Evolutionary conservation across 495 filamentous ascomycete species (phyloP), one percentile per base, ranked within the genome.

Genomic region (Neurospora sp.): DNA sequence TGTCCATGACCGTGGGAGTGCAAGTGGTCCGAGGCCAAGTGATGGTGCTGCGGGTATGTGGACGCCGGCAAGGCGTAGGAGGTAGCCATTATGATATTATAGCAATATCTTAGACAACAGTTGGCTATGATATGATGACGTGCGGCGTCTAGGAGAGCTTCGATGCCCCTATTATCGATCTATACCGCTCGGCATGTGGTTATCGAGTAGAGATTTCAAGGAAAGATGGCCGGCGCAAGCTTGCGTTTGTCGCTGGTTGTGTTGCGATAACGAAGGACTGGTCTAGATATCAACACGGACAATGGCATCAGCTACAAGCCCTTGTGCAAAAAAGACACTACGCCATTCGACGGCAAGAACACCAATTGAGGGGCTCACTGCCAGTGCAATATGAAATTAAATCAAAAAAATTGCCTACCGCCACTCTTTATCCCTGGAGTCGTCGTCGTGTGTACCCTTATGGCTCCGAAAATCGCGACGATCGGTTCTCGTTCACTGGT

Each of bases 1-100:
- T 66, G 54, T 66, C 54, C 54, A 37, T 66, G 82, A 8, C 80
- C 77, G 74, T 79, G 74, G 6, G 80, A 76, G 49, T 77, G 74
- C 16, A 35, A 75, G 39, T 74, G 76, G 27, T 77, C 78, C 44
- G 81, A 76, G 8, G 77, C 78, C 75, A 81, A 82, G 46, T 82
- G 81, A 39, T 81, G 77, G 78, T 85, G 83, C 60, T 86, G 81
- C 18, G 84, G 79, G 69, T 88, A 77, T 31, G 85, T 80, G 42
- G 86, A 80, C 46, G 83, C 81, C 39, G 86, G 86, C 39, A 87
- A 80, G 54, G 84, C 84, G 76, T 87, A 88, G 2, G 86, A 83
- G 14, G 87, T 83, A 40, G 83, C 82, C 86, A 87, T 87, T 35
- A 54, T 77, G 70, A 38, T 23, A 10, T 66, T 62, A 16, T 62